Percentiles rank a stretch among this genome's conserved stretches.
These are phyloP conservation scores for Ascochyta pisi DNA, from an alignment of 2,329 filamentous ascomycete genomes.

Conservation along the genomic window DNA sequence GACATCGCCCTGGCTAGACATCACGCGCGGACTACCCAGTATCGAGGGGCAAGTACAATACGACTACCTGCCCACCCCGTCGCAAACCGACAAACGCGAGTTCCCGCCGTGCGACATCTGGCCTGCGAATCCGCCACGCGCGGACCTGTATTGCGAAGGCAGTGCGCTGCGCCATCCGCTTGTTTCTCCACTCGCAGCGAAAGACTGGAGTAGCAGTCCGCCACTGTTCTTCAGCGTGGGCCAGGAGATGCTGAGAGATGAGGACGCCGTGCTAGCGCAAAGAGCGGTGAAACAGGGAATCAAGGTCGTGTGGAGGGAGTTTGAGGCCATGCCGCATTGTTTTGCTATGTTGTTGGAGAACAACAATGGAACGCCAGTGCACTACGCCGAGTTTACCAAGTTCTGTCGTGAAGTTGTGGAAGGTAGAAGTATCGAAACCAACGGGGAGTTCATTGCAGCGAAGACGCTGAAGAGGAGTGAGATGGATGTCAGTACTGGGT, in stretches of 20 bases:
- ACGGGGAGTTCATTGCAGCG: conserved; percentile 36
- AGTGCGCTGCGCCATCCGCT: conserved; percentile 67
- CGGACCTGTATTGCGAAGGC: conserved; percentile 57
- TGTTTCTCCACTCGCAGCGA: conserved; percentile 65
- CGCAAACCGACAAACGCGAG: conserved; percentile 43
- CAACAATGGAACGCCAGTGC: conserved; percentile 36
- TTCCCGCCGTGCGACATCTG: conserved; percentile 59
- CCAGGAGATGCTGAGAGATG: conserved; percentile 75
- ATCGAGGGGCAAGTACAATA: conserved; percentile 60
- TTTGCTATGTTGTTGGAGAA: conserved; percentile 59
- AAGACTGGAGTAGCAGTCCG: conserved; percentile 67
- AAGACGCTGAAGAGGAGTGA: conserved; percentile 38
- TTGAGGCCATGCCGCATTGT: conserved; percentile 81
- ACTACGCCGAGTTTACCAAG: conserved; percentile 47
- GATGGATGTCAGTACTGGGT: conserved; percentile 32
- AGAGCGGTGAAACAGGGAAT: conserved; percentile 65
- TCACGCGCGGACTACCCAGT: conserved; percentile 68
- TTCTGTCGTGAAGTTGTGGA: conserved; percentile 44
- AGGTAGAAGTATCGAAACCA: conserved; percentile 24
- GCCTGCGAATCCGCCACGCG: conserved; percentile 55
- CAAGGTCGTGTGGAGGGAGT: conserved; percentile 71
- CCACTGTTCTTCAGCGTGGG: conserved; percentile 74
- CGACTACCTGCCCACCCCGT: conserved; percentile 67
- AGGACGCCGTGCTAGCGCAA: conserved; percentile 66
- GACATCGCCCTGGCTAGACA: conserved; percentile 74